Base-by-base conservation (phyloP, 768 basidiomycete genomes). In the Sarcodon aspratus region DNA sequence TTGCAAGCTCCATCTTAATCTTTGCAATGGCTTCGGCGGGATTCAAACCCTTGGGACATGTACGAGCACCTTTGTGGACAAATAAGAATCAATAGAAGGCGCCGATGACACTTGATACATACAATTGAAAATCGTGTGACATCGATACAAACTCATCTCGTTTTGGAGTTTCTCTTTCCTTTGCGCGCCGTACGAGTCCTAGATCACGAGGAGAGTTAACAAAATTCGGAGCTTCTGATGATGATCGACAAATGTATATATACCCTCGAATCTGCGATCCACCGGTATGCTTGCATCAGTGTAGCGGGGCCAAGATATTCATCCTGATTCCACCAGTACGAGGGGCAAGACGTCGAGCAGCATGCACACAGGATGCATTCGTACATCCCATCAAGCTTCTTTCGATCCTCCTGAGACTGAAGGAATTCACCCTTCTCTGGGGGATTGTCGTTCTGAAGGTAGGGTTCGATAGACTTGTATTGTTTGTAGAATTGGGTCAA, bases 271-370 rank as follows among this genome's bases (percentile, higher is more conserved):
- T 98, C 95, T 0, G 94, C 93, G 61, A 99, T 95, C 95, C 95
- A 98, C 56, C 94, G 74, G 68, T 97, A 96, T 0, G 92, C 91
- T 58, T 92, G 88, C 91, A 97, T 92, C 58, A 97, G 70, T 0
- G 93, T 93, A 1, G 95, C 95, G 6, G 95, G 95, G 34, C 95
- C 94, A 36, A 99, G 85, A 67, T 99, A 99, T 66, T 92, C 87
- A 62, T 97, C 93, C 68, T 93, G 91, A 70, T 97, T 98, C 95
- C 95, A 98, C 95, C 95, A 97, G 69, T 98, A 96, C 32, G 84
- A 87, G 4, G 95, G 95, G 76, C 95, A 99, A 40, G 87, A 88
- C 0, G 95, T 98, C 38, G 93, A 93, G 72, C 95, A 99, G 69
- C 96, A 97, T 2, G 95, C 91, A 60, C 91, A 94, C 49, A 94